Conservation (phyloP, 352 stramenopile genomes). For the Phytopythium oedochilum region DNA sequence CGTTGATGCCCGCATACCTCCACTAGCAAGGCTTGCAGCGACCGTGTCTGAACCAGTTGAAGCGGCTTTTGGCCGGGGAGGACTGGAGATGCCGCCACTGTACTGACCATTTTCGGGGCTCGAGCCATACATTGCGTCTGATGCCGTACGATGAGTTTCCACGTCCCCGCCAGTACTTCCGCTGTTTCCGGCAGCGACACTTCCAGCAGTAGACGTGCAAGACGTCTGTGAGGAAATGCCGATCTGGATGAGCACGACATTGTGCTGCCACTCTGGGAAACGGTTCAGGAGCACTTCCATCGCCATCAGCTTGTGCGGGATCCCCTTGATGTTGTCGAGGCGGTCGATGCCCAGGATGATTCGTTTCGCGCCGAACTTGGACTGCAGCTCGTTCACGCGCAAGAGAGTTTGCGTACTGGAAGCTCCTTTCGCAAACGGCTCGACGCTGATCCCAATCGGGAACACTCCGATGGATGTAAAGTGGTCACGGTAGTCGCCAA, state of each 20-base stretch:
- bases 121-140: slow-evolving; percentile 3
- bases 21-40: slow-evolving; percentile 1
- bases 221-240: slow-evolving; percentile 87
- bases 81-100: neutral
- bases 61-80: neutral
- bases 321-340: slow-evolving; percentile 89
- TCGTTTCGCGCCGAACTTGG: slow-evolving; percentile 74
- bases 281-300: slow-evolving; percentile 83
- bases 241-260: slow-evolving; percentile 95
- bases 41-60: slow-evolving; percentile 1
- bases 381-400: slow-evolving; percentile 64
- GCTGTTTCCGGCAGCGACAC: slow-evolving; percentile 7
- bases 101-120: slow-evolving; percentile 2
- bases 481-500: slow-evolving; percentile 59
- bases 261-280: slow-evolving; percentile 91
- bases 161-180: slow-evolving; percentile 2
- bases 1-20: neutral
- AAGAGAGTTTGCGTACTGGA: slow-evolving; percentile 52
- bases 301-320: slow-evolving; percentile 85
- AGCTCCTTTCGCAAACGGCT: slow-evolving; percentile 67
- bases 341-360: slow-evolving; percentile 83
- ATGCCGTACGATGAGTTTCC: neutral
- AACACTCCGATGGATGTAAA: slow-evolving; percentile 88
- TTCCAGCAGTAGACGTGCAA: slow-evolving; percentile 11
- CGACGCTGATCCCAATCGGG: slow-evolving; percentile 82